Conservation (phyloP, 345 rosid genomes). For the Rhodomyrtus tomentosa region DNA sequence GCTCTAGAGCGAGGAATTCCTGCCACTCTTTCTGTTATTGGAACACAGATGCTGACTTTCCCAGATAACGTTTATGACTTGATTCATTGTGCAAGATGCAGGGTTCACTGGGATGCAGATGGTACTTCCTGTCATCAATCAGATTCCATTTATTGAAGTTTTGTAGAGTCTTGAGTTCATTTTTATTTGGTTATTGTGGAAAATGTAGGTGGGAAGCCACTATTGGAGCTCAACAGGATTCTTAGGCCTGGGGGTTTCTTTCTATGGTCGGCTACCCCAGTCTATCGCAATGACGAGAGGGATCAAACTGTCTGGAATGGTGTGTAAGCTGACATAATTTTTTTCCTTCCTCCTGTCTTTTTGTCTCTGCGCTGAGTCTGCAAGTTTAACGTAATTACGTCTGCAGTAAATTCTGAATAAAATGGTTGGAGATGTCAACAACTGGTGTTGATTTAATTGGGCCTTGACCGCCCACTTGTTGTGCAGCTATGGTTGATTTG, state of each 20-base stretch:
- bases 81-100: constrained; percentile 92
- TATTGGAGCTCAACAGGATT: constrained; percentile 82
- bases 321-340: constrained; percentile 10
- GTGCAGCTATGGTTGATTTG: constrained; percentile 68
- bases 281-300: constrained; percentile 52
- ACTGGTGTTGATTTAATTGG: not conserved
- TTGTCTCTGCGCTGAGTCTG: not conserved
- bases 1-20: constrained; percentile 92
- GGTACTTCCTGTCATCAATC: constrained; percentile 21
- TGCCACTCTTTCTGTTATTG: constrained; percentile 81
- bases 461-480: not conserved
- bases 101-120: constrained; percentile 95
- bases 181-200: not conserved
- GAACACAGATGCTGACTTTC: constrained; percentile 63
- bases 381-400: not conserved
- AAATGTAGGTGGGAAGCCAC: constrained; percentile 81
- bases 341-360: not conserved
- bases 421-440: not conserved
- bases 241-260: constrained; percentile 95
- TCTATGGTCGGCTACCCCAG: constrained; percentile 95
- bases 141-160: not conserved
- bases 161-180: not conserved
- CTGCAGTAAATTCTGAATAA: not conserved
- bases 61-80: constrained; percentile 65
- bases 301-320: constrained; percentile 63